phyloP scores from a whole-genome alignment of 495 filamentous ascomycete genomes.

The Aspergillus leporis region DNA sequence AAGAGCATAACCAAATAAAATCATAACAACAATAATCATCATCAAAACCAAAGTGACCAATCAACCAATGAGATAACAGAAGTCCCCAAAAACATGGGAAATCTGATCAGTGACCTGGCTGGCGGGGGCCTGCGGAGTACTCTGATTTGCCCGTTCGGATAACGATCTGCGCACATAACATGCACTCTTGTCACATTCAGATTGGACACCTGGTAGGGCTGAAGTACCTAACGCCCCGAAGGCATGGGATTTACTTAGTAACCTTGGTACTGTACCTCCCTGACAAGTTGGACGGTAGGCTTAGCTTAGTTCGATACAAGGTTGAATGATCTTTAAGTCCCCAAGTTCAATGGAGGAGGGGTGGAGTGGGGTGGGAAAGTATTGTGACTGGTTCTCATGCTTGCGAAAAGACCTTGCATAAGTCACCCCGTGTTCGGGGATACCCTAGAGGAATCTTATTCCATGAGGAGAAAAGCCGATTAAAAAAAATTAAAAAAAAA shows the following conservation, averaged over 20 bases:
- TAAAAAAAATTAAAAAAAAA: too few species aligned
- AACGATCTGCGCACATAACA: not conserved
- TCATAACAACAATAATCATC: not conserved
- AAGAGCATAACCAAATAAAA: not conserved
- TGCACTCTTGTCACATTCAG: not conserved
- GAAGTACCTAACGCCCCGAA: not conserved
- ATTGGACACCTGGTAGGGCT: constrained; percentile 20
- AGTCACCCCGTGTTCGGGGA: not conserved
- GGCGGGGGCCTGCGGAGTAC: too few species aligned
- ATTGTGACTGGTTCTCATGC: not conserved
- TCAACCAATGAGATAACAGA: too few species aligned
- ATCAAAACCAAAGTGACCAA: too few species aligned
- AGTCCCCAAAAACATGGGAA: not conserved
- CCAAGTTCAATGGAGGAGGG: too few species aligned
- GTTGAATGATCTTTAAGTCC: too few species aligned
- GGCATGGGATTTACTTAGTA: not conserved
- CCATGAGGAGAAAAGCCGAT: too few species aligned
- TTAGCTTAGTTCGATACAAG: too few species aligned
- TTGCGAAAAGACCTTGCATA: not conserved
- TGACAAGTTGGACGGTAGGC: too few species aligned
- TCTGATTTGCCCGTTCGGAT: not conserved
- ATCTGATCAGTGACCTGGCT: not conserved
- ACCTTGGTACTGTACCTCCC: too few species aligned
- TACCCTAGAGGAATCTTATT: not conserved
- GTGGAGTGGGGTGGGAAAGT: not conserved